Evolutionary conservation across 2,329 filamentous ascomycete genomes (phyloP), one percentile per base, ranked within the genome.

Genomic region (Westerdykella ornata): DNA sequence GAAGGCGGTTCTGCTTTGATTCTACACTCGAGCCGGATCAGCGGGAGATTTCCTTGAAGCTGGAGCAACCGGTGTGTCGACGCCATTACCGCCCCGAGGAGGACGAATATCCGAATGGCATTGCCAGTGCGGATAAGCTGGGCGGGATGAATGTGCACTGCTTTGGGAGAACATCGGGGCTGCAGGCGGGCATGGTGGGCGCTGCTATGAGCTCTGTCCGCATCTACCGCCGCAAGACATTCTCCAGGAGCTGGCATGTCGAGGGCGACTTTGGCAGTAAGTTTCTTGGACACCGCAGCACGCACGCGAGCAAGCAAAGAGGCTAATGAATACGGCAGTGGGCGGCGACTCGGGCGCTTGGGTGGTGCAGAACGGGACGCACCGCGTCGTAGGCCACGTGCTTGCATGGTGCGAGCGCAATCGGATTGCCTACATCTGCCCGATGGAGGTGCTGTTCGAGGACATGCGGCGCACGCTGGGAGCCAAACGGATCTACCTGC

Each of bases 261-360:
- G 70, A 74, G 17, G 78, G 78, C 28, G 74, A 74, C 29, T 80
- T 81, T 53, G 77, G 76, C 51, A 67, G 70, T 73, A 67, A 58
- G 65, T 57, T 51, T 39, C 45, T 26, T 11, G 30, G 8, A 29
- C 26, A 8, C 14, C 8, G 30, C 36, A 48, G 36, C 20, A 28
- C 45, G 18, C 35, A 16, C 16, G 20, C 14, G 16, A 9, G 4
- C 32, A 14, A 30, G 38, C 20, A 38, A n/a, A n/a, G 14, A 42
- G 38, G 35, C 37, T 42, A 37, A 42, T 33, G 32, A 11, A n/a
- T 34, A 36, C 48, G 55, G 50, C 58, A 67, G 80, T 92, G 11
- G 89, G 89, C 2, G 90, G 90, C 14, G 90, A 97, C 62, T 90
- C 84, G 5, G 90, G 90, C 3, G 90, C 90, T 0, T 97, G 90